These are phyloP conservation scores for Celoporthe dispersa DNA, from an alignment of 2,329 filamentous ascomycete genomes.

Conservation along the genomic window DNA sequence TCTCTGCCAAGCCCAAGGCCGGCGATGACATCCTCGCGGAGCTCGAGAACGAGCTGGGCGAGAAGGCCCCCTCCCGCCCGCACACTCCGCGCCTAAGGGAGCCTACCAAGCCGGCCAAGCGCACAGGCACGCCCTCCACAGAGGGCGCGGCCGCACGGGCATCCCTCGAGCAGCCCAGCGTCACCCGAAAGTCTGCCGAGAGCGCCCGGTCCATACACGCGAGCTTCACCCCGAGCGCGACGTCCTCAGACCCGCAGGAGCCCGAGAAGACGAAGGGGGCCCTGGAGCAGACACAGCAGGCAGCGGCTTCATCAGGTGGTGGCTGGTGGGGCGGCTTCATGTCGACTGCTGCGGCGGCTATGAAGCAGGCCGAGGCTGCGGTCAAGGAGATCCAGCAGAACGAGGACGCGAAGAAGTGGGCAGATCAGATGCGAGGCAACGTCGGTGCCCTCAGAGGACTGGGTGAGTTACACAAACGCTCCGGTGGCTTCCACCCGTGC, in stretches of 20 bases:
- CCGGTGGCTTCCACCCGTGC: not conserved
- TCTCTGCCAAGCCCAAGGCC: conserved; percentile 53
- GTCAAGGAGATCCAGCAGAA: conserved; percentile 96
- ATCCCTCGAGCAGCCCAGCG: conserved; percentile 66
- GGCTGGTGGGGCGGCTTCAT: conserved; percentile 90
- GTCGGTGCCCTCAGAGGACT: conserved; percentile 77
- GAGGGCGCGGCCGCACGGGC: conserved; percentile 50
- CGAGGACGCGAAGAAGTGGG: conserved; percentile 95
- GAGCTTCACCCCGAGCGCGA: conserved; percentile 71
- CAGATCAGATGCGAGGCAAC: conserved; percentile 89
- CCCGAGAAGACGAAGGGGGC: conserved; percentile 54
- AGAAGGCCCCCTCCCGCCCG: conserved; percentile 74
- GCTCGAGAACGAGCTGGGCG: conserved; percentile 76
- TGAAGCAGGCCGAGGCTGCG: conserved; percentile 90
- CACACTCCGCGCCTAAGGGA: conserved; percentile 78
- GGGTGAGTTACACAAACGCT: conserved; percentile 56
- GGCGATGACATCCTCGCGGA: conserved; percentile 82
- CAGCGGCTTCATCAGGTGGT: conserved; percentile 54
- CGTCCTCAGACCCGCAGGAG: conserved; percentile 65
- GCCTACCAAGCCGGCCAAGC: conserved; percentile 54
- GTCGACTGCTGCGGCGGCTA: conserved; percentile 80
- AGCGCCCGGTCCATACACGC: conserved; percentile 73
- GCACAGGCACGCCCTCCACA: conserved; percentile 53
- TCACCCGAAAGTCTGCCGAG: conserved; percentile 74
- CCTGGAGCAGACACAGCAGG: conserved; percentile 46